A percentile compares a stretch with the other conserved stretches of the same genome.
These are phyloP conservation scores for Hirsutella rhossiliensis DNA, from an alignment of 2,329 filamentous ascomycete species.

Conservation along the genomic window DNA sequence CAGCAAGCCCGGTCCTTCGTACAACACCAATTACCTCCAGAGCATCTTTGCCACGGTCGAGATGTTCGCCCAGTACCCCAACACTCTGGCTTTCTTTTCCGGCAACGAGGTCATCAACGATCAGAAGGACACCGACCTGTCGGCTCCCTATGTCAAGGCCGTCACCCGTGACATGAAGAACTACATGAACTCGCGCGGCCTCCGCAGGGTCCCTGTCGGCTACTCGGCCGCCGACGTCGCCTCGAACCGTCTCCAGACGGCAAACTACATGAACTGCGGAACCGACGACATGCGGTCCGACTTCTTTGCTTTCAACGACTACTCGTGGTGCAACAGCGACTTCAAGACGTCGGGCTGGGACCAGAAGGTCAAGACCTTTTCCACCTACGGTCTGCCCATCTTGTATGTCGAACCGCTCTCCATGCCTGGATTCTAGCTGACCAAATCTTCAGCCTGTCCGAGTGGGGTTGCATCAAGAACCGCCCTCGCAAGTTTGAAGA, in stretches of 20 bases:
- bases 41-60: constrained; percentile 82
- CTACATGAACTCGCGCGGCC: constrained; percentile 49
- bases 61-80: constrained; percentile 69
- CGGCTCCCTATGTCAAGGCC: constrained; percentile 67
- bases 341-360: constrained; percentile 69
- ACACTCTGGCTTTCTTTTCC: constrained; percentile 79
- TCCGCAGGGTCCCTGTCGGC: constrained; percentile 60
- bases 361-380: constrained; percentile 78
- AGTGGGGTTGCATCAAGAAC: constrained; percentile 83
- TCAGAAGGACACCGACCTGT: constrained; percentile 44
- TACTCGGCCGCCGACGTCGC: constrained; percentile 73
- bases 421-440: not conserved
- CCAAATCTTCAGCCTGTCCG: constrained; percentile 53
- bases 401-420: constrained; percentile 38
- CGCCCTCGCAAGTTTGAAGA: constrained; percentile 67
- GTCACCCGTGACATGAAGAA: constrained; percentile 66
- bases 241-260: constrained; percentile 76
- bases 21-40: constrained; percentile 78
- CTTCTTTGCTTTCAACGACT: constrained; percentile 85
- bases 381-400: constrained; percentile 74
- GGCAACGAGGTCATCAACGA: constrained; percentile 74
- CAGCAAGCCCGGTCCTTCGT: constrained; percentile 60
- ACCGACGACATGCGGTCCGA: constrained; percentile 72
- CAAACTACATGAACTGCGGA: constrained; percentile 89
- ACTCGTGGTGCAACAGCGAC: constrained; percentile 70